Evolutionary conservation across 345 rosid genomes (phyloP), one percentile per base, ranked within the genome.

Genomic region (Populus simonii): DNA sequence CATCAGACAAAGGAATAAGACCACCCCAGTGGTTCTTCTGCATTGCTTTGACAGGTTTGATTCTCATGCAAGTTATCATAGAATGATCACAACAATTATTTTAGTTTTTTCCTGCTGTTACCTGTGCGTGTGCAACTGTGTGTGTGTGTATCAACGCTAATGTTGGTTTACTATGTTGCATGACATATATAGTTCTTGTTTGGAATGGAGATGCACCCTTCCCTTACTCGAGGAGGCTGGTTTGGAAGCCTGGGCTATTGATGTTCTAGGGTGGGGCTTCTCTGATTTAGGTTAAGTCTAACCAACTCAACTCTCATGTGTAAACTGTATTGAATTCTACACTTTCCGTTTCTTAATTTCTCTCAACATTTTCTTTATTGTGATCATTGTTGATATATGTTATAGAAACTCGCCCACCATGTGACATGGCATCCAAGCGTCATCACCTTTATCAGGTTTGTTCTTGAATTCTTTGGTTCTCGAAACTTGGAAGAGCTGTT

Each of bases 251-350:
- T 96, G 99, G 97, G 97, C 94, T 70, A 72, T 93, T 61, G 98
- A 96, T 81, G 85, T 93, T 82, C 97, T 96, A 79, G 98, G 96
- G 71, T 96, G 97, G 98, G 99, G 99, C 41, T 96, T 92, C 90
- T 91, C 93, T 80, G 92, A 91, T 90, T 86, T 96, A 87, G 94
- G 98, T 92, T 39, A 39, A 85, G 41, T 16, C 66, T 13, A 9
- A 31, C 31, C 22, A 18, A 1, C 22, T 22, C 53, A n/a, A 0
- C 12, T 16, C 18, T 61, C 12, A 20, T 35, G 45, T 5, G 45
- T 5, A 65, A 29, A 12, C 17, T 15, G 36, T 9, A 31, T 80
- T 29, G 33, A 2, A 23, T 61, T 35, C 16, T 15, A 11, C 27
- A 9, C 74, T 72, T 4, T 12, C 51, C 3, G 8, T 12, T 35